phyloP scores from a whole-genome alignment of 2,329 filamentous ascomycete genomes.

The Penicillium hordei region DNA sequence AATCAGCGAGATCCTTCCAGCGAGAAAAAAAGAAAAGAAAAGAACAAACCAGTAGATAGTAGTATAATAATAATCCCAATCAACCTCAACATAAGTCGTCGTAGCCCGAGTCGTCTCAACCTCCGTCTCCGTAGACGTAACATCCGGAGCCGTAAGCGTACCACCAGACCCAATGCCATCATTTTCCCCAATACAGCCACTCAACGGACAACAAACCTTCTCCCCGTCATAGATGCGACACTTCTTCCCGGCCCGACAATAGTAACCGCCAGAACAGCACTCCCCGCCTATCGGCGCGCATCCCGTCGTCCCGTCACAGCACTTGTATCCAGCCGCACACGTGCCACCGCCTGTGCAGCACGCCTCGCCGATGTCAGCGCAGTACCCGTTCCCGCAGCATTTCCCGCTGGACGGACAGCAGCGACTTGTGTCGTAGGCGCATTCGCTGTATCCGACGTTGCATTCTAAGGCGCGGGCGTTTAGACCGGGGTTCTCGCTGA shows the following conservation, averaged over 20 bases:
- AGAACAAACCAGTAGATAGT: conserved; percentile 23
- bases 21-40: neutral
- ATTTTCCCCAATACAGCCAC: conserved; percentile 15
- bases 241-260: conserved; percentile 17
- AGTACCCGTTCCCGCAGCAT: conserved; percentile 22
- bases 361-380: conserved; percentile 10
- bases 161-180: conserved; percentile 8
- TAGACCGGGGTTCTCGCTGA: conserved; percentile 17
- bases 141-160: neutral
- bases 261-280: conserved; percentile 18
- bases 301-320: conserved; percentile 11
- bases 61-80: conserved; percentile 20
- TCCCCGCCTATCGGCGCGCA: conserved; percentile 19
- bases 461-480: conserved; percentile 7
- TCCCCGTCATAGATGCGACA: conserved; percentile 14
- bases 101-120: conserved; percentile 2
- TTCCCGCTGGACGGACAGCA: conserved; percentile 13
- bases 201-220: conserved; percentile 15
- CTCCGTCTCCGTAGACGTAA: conserved; percentile 2
- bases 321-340: conserved; percentile 19
- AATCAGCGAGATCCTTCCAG: neutral
- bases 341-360: conserved; percentile 17
- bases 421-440: conserved; percentile 10
- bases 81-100: neutral
- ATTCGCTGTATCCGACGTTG: conserved; percentile 12